Base-by-base conservation (phyloP, 2,329 filamentous ascomycete genomes). In the Fusarium scirpi region DNA sequence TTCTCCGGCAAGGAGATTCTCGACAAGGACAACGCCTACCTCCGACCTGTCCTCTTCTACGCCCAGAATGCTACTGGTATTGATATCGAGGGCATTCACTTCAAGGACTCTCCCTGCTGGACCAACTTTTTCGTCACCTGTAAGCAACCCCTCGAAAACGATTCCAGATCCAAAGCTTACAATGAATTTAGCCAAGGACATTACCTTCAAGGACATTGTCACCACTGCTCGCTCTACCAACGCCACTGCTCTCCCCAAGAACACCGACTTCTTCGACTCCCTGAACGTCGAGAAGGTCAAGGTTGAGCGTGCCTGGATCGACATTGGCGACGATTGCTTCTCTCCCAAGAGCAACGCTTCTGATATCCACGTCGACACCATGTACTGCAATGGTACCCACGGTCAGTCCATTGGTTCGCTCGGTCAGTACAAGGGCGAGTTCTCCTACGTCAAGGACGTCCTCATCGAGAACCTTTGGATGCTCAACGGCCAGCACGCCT, bases 211-310 rank as follows among this genome's bases (percentile, higher is more conserved):
- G 25, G 72, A 74, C 16, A 65, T 74, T 13, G 47, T 74, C n/a
- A 72, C 69, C 62, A 74, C 72, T 12, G 72, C 72, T 12, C 52
- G 64, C 45, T 74, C 72, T 9, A 74, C 60, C 53, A 74, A 74
- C 34, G 65, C 67, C 2, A 74, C 69, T 2, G 59, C 67, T n/a
- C 58, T 67, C 3, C 86, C 88, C 7, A 87, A 88, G 73, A 90
- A 90, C 76, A 89, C 87, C 0, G 88, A 90, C 66, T 89, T 89
- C 51, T 90, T 89, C 0, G 88, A 90, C 67, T 89, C 88, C 44
- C 89, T 89, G 76, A 88, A 90, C 78, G 86, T 86, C 0, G 57
- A 89, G 89, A 57, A 84, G 88, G 32, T 83, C 88, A 54, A 83
- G 83, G 84, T 88, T 20, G 83, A 83, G 60, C 82, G 85, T 27